These are phyloP conservation scores for Harringtonia aguacate DNA, from an alignment of 2,329 filamentous ascomycete species.

Conservation along the genomic window DNA sequence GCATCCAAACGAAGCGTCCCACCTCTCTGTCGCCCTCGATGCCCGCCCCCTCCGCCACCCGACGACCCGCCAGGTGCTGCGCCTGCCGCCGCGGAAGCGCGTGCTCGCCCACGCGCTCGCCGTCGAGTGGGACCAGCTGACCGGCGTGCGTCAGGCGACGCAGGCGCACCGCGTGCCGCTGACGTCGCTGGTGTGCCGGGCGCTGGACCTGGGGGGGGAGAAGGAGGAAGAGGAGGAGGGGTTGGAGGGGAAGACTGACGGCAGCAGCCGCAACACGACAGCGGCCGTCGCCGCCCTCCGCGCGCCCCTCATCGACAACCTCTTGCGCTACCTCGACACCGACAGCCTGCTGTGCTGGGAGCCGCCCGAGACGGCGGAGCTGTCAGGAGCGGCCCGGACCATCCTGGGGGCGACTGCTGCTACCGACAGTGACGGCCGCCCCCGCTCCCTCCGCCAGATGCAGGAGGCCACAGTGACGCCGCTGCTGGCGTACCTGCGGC, in stretches of 20 bases:
- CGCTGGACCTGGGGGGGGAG: slow-evolving; percentile 66
- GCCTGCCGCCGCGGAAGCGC: slow-evolving; percentile 63
- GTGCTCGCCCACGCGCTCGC: slow-evolving; percentile 79
- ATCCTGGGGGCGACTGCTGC: slow-evolving; percentile 34
- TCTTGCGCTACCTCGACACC: slow-evolving; percentile 82
- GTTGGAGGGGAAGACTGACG: not conserved
- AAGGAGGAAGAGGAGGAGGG: slow-evolving; percentile 32
- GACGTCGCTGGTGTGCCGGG: slow-evolving; percentile 74
- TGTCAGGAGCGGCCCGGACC: not conserved
- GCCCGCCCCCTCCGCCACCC: slow-evolving; percentile 66
- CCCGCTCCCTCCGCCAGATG: too few relatives aligned
- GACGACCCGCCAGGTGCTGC: slow-evolving; percentile 58
- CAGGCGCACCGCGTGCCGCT: slow-evolving; percentile 83
- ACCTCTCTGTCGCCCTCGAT: not conserved
- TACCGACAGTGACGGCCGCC: too few relatives aligned
- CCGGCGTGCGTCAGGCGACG: slow-evolving; percentile 71
- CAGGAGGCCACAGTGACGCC: slow-evolving; percentile 61
- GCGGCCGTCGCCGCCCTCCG: slow-evolving; percentile 39
- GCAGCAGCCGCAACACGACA: not conserved
- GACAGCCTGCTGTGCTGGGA: slow-evolving; percentile 91
- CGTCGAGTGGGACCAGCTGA: slow-evolving; percentile 83
- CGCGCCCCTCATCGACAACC: slow-evolving; percentile 49
- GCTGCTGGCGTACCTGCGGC: slow-evolving; percentile 61
- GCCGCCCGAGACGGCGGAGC: slow-evolving; percentile 37
- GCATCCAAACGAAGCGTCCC: slow-evolving; percentile 29